phyloP scores from a whole-genome alignment of 352 stramenopile species.

The Thraustochytrium striatum region DNA sequence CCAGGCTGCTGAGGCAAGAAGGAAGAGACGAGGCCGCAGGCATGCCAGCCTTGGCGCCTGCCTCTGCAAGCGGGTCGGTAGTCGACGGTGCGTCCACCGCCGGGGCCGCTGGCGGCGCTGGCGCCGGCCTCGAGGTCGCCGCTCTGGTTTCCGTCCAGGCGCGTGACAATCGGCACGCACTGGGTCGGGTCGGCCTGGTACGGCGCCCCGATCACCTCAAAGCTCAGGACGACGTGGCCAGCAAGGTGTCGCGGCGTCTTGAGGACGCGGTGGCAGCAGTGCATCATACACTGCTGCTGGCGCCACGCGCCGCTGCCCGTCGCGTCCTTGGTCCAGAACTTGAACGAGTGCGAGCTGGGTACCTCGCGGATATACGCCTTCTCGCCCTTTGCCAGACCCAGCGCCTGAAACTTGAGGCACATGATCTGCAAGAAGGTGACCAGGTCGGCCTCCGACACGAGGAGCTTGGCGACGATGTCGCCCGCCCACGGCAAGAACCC shows the following conservation, averaged over 20 bases:
- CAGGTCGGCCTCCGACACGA: constrained; percentile 33
- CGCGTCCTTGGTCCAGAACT: constrained; percentile 25
- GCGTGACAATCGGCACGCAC: too few relatives aligned
- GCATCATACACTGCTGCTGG: constrained; percentile 21
- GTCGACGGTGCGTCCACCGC: too few relatives aligned
- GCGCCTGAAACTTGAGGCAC: constrained; percentile 33
- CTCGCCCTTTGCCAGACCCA: background rate
- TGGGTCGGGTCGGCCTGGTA: too few relatives aligned
- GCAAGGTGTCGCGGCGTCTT: background rate
- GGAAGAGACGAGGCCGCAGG: too few relatives aligned
- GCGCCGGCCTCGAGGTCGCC: too few relatives aligned
- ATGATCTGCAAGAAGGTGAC: constrained; percentile 50
- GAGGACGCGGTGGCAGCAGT: constrained; percentile 29
- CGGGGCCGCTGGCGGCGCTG: too few relatives aligned
- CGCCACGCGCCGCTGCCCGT: constrained; percentile 2
- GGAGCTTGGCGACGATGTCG: constrained; percentile 43
- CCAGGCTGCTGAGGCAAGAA: too few relatives aligned
- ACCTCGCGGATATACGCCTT: constrained; percentile 17
- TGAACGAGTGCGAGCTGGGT: constrained; percentile 41
- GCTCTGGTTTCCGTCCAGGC: too few relatives aligned
- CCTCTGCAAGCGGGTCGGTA: too few relatives aligned
- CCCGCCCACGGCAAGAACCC: constrained; percentile 40
- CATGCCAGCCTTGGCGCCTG: too few relatives aligned
- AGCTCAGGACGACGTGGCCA: constrained; percentile 14
- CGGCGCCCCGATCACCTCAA: constrained; percentile 21